These are phyloP conservation scores for Penicillium angulare DNA, from an alignment of 495 filamentous ascomycete genomes.

Conservation along the genomic window DNA sequence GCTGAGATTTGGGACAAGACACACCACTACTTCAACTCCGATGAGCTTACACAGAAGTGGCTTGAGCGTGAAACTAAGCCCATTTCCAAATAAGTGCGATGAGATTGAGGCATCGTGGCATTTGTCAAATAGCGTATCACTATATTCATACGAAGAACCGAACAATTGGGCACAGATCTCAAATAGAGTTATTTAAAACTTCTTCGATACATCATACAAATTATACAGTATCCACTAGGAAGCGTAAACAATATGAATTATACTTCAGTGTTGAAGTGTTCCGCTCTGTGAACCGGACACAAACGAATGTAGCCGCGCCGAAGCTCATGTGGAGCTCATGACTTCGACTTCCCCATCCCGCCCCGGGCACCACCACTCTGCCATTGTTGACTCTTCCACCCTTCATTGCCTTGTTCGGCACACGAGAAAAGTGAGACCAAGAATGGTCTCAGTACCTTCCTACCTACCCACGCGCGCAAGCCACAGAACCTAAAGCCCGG, in stretches of 20 bases:
- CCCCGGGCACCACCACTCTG: slow-evolving; percentile 10
- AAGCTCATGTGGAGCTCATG: slow-evolving; percentile 29
- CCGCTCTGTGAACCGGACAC: not conserved
- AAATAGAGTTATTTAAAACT: not conserved
- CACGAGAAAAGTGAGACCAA: slow-evolving; percentile 5
- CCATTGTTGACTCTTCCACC: slow-evolving; percentile 1
- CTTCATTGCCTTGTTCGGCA: slow-evolving; percentile 3
- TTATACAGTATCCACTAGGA: too few species aligned
- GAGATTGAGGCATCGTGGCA: not conserved
- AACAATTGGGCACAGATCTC: not conserved
- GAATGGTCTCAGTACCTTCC: slow-evolving; percentile 17
- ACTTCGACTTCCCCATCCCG: slow-evolving; percentile 21
- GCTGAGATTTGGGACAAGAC: slow-evolving; percentile 80
- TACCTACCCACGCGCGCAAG: slow-evolving; percentile 14
- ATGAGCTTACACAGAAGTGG: slow-evolving; percentile 71
- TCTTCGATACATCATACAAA: not conserved
- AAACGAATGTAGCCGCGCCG: slow-evolving; percentile 21
- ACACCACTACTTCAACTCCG: slow-evolving; percentile 71
- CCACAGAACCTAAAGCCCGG: slow-evolving; percentile 11
- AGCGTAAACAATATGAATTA: not conserved
- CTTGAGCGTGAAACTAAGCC: slow-evolving; percentile 77
- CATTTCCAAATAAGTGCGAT: slow-evolving; percentile 40
- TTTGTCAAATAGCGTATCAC: not conserved
- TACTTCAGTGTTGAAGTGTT: not conserved
- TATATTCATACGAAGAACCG: not conserved